These are phyloP conservation scores for Lasiosphaeria hispida DNA, from an alignment of 495 filamentous ascomycete genomes.

Conservation along the genomic window DNA sequence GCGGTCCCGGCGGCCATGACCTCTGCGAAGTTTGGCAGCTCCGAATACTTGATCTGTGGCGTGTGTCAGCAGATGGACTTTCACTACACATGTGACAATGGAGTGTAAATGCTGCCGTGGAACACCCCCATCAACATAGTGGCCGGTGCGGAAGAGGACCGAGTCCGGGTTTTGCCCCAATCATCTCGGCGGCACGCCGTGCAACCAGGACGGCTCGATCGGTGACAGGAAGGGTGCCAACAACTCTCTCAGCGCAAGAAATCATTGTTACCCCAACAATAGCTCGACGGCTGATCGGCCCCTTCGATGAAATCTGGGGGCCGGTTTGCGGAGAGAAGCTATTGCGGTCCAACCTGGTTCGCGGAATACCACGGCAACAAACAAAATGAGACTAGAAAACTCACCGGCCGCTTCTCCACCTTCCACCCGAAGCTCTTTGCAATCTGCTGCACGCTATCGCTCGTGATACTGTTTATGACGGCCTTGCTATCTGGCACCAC, in stretches of 20 bases:
- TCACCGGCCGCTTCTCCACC: conserved; percentile 59
- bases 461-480: conserved; percentile 81
- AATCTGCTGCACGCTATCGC: conserved; percentile 67
- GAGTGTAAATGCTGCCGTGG: too few species aligned
- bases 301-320: background rate
- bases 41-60: conserved; percentile 70
- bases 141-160: too few species aligned
- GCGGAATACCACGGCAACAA: background rate
- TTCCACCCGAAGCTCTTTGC: conserved; percentile 63
- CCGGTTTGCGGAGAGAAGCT: background rate
- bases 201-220: too few species aligned
- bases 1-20: conserved; percentile 92
- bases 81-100: too few species aligned
- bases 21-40: conserved; percentile 73
- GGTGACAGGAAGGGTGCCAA: too few species aligned
- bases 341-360: background rate
- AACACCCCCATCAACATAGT: too few species aligned
- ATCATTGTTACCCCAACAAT: too few species aligned
- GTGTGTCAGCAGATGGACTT: conserved; percentile 15
- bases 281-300: too few species aligned
- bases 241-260: too few species aligned
- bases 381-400: conserved; percentile 17
- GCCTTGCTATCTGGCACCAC: conserved; percentile 77
- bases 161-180: too few species aligned
- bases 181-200: too few species aligned